Percentiles rank a stretch among this genome's conserved stretches.
Conservation (phyloP, 2,329 filamentous ascomycete species). For the Aspergillus carbonarius region DNA sequence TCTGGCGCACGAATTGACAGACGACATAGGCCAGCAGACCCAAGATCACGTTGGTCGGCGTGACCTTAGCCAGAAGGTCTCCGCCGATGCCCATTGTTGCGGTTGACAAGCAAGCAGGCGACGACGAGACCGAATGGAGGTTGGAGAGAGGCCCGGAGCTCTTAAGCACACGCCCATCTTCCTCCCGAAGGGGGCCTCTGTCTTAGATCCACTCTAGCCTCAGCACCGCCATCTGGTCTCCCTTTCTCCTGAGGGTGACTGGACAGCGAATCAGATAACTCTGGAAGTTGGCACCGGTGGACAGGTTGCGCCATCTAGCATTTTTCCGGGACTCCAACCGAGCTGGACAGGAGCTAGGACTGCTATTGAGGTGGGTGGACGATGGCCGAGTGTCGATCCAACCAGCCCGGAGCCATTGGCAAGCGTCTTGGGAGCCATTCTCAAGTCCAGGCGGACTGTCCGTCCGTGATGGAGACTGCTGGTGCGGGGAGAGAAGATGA, state of each 20-base stretch:
- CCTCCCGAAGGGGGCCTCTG: background rate
- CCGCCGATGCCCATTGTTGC: slow-evolving; percentile 28
- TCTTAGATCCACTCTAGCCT: background rate
- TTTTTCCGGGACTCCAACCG: background rate
- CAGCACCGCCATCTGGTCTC: background rate
- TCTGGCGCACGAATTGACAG: slow-evolving; percentile 32
- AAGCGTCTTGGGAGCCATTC: background rate
- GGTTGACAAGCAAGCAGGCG: background rate
- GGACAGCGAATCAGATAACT: background rate
- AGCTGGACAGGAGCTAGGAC: background rate
- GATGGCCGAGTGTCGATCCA: background rate
- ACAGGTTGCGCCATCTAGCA: background rate
- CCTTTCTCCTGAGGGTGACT: background rate
- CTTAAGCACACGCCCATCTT: background rate
- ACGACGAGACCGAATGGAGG: background rate
- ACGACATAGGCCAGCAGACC: slow-evolving; percentile 24
- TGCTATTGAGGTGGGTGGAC: background rate
- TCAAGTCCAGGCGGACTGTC: background rate
- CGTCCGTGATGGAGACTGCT: background rate
- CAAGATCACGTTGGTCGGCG: slow-evolving; percentile 25
- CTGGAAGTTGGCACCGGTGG: background rate
- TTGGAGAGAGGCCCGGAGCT: background rate
- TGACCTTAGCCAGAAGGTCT: slow-evolving; percentile 27
- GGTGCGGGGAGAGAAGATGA: background rate
- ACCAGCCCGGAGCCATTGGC: background rate